Percentiles rank a stretch among this genome's conserved stretches.
phyloP scores from a whole-genome alignment of 768 basidiomycete species.

The Tylopilus sp. region DNA sequence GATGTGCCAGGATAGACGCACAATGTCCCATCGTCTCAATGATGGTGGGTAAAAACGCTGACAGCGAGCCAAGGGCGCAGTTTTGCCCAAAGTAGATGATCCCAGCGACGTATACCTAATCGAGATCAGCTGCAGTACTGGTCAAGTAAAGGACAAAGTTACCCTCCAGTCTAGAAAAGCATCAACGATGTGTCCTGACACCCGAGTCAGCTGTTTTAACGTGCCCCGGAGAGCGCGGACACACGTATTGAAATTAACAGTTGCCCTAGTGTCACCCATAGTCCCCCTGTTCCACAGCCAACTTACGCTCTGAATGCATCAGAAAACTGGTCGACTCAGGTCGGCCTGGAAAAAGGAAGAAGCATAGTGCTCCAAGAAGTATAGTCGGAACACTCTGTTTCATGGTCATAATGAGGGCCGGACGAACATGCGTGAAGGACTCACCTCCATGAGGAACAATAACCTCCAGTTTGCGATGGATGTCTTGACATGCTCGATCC shows the following conservation, averaged over 20 bases:
- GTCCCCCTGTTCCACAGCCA: conserved; percentile 38
- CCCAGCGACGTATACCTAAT: conserved; percentile 42
- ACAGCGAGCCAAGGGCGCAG: conserved; percentile 46
- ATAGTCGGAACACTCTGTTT: conserved; percentile 55
- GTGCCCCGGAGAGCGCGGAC: neutral
- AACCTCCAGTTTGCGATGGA: conserved; percentile 42
- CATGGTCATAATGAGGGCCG: neutral
- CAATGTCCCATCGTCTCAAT: conserved; percentile 48
- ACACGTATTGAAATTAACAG: conserved; percentile 37
- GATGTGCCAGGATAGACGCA: conserved; percentile 18
- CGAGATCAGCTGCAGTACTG: conserved; percentile 2
- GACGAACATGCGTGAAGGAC: neutral
- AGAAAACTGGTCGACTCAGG: conserved; percentile 34
- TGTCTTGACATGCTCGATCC: conserved; percentile 40
- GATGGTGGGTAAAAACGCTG: conserved; percentile 55
- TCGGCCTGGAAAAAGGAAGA: conserved; percentile 29
- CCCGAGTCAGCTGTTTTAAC: neutral
- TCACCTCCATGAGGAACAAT: conserved; percentile 28
- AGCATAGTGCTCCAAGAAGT: conserved; percentile 25
- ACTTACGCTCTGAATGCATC: conserved; percentile 30
- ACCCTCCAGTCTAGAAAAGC: conserved; percentile 49
- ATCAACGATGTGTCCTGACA: conserved; percentile 37
- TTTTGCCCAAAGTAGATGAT: conserved; percentile 48
- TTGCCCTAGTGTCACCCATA: conserved; percentile 39
- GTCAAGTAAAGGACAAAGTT: conserved; percentile 1